These are phyloP conservation scores for Suhomyces faveliae DNA, from an alignment of 805 yeast species.

Conservation along the genomic window DNA sequence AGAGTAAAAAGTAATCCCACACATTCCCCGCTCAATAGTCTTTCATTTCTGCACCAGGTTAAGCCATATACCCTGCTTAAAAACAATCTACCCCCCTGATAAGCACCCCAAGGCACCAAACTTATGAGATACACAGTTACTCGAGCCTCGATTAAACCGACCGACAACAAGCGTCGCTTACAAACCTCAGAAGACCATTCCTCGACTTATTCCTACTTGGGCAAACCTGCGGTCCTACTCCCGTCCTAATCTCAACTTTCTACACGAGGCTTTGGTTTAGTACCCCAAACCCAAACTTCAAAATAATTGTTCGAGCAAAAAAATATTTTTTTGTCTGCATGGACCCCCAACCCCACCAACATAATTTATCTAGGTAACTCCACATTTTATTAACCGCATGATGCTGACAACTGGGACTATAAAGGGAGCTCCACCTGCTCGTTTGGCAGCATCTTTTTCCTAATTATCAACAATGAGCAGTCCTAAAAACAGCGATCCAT, in stretches of 20 bases:
- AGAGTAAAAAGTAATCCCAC: neutral
- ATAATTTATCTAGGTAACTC: neutral
- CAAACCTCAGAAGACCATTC: neutral
- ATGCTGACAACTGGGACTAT: neutral
- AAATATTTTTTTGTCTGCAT: neutral
- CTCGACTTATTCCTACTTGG: neutral
- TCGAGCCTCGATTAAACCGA: neutral
- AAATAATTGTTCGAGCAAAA: neutral
- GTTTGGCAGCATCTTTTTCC: neutral
- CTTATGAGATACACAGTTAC: neutral
- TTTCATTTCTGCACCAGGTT: neutral
- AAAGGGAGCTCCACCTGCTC: neutral
- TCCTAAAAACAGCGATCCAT: neutral
- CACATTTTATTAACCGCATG: neutral
- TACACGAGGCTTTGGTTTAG: neutral
- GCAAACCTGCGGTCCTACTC: neutral
- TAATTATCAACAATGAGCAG: constrained; percentile 1
- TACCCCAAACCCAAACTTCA: neutral
- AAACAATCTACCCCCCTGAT: neutral
- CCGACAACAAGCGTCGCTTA: too few species aligned
- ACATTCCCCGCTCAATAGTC: neutral
- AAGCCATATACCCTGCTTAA: neutral
- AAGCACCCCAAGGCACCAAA: neutral
- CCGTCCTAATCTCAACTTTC: neutral
- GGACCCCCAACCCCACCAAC: neutral